phyloP scores from a whole-genome alignment of 140 eudicot genomes.

The Erigeron philadelphicus region DNA sequence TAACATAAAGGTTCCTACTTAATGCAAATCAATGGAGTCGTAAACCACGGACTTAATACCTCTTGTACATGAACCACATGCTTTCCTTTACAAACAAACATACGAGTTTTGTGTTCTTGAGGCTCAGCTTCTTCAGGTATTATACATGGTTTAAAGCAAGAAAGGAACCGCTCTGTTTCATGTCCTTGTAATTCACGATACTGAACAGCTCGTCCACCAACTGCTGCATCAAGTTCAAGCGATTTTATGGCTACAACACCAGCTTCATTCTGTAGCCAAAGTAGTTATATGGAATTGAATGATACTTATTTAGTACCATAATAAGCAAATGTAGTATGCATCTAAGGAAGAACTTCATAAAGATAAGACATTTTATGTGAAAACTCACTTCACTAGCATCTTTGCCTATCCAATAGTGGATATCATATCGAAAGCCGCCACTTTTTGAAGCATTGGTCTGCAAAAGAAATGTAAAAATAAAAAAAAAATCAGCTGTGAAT shows the following conservation, averaged over 20 bases:
- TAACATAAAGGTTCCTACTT: neutral
- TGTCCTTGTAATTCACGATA: slow-evolving; percentile 92
- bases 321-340: neutral
- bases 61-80: slow-evolving; percentile 50
- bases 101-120: slow-evolving; percentile 38
- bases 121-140: slow-evolving; percentile 42
- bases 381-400: slow-evolving; percentile 80
- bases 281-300: neutral
- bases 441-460: slow-evolving; percentile 74
- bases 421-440: slow-evolving; percentile 70
- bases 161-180: slow-evolving; percentile 80
- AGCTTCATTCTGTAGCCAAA: slow-evolving; percentile 65
- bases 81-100: slow-evolving; percentile 50
- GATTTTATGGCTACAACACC: slow-evolving; percentile 72
- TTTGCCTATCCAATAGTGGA: slow-evolving; percentile 94
- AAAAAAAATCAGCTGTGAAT: neutral
- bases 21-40: neutral
- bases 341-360: neutral
- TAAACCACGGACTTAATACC: slow-evolving; percentile 20
- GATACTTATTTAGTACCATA: neutral
- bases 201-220: slow-evolving; percentile 91
- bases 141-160: slow-evolving; percentile 86
- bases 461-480: slow-evolving; percentile 26
- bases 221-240: slow-evolving; percentile 83
- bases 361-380: neutral